phyloP scores from a whole-genome alignment of 805 yeast species.

The Barnettozyma californica region DNA sequence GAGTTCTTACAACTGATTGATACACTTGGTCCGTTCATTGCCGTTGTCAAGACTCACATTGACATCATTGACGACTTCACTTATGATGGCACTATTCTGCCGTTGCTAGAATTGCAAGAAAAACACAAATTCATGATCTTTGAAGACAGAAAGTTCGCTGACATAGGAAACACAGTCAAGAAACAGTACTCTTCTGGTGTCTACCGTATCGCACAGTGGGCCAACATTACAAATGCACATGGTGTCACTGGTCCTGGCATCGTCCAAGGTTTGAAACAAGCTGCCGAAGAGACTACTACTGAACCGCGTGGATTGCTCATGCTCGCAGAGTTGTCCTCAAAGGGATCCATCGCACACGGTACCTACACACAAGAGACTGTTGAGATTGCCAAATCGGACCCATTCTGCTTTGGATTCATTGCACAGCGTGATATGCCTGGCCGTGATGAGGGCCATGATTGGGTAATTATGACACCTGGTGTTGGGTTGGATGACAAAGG shows the following conservation, averaged over 20 bases:
- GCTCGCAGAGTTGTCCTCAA: constrained; percentile 93
- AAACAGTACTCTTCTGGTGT: constrained; percentile 90
- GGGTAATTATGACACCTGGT: constrained; percentile 97
- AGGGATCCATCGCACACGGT: constrained; percentile 91
- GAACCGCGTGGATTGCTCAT: constrained; percentile 88
- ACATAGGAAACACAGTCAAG: constrained; percentile 95
- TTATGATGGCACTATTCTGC: constrained; percentile 71
- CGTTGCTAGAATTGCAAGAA: constrained; percentile 64
- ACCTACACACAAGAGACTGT: constrained; percentile 84
- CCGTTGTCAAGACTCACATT: constrained; percentile 89
- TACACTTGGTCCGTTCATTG: constrained; percentile 82
- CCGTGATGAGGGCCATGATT: constrained; percentile 79
- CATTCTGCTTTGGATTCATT: constrained; percentile 92
- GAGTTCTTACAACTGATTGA: constrained; percentile 75
- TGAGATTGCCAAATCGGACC: constrained; percentile 83
- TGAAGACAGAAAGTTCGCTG: constrained; percentile 98
- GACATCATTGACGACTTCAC: constrained; percentile 89
- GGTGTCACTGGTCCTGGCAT: constrained; percentile 96
- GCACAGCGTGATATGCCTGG: constrained; percentile 90
- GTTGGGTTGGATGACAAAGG: constrained; percentile 97
- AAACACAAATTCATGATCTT: constrained; percentile 88
- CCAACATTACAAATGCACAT: constrained; percentile 96
- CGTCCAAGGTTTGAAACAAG: constrained; percentile 81
- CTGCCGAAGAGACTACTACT: constrained; percentile 55
- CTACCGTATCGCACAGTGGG: constrained; percentile 86